Conservation (phyloP, 148 eudicot genomes). For the Polygonum maritimum region DNA sequence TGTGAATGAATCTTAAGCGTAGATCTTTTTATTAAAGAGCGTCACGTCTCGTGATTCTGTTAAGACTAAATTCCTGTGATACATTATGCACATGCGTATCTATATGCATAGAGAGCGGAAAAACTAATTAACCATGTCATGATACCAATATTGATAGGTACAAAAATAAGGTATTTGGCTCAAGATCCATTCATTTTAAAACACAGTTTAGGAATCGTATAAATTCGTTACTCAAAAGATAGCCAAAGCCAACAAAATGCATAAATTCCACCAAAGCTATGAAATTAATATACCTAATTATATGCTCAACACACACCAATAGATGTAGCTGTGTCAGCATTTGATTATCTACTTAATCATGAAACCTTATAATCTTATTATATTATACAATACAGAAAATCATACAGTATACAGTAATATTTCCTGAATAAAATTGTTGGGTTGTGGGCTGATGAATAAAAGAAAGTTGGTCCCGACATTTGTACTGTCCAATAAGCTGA, state of each 20-base stretch:
- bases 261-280: neutral
- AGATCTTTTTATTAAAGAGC: neutral
- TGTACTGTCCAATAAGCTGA: constrained; percentile 28
- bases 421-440: neutral
- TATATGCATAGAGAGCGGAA: neutral
- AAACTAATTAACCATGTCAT: neutral
- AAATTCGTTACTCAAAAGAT: constrained; percentile 1
- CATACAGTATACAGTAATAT: neutral
- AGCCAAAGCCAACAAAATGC: neutral
- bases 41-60: constrained; percentile 1
- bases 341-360: neutral
- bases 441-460: constrained; percentile 10
- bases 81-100: neutral
- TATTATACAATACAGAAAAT: neutral
- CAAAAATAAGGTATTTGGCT: neutral
- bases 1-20: neutral
- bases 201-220: neutral
- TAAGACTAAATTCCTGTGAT: neutral
- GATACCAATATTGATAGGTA: neutral
- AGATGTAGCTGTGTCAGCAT: neutral
- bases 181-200: neutral
- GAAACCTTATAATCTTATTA: neutral
- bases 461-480: constrained; percentile 30
- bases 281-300: neutral
- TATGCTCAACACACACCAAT: neutral